phyloP scores from a whole-genome alignment of 495 filamentous ascomycete genomes.

The Podospora pseudoanserina region DNA sequence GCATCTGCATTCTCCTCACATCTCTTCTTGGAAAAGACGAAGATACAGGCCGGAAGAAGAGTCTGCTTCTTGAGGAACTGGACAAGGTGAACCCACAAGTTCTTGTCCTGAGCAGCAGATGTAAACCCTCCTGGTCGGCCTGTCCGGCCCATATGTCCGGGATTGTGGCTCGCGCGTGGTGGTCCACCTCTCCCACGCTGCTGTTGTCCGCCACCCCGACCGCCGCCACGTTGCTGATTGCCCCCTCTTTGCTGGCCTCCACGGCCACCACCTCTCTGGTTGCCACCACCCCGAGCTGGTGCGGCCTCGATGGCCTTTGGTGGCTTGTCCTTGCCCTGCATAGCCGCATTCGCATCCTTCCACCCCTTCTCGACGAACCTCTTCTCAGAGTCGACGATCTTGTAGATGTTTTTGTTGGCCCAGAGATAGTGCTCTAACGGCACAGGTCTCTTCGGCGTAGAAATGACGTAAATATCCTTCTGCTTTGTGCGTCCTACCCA shows the following conservation, averaged over 20 bases:
- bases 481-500: conserved; percentile 98
- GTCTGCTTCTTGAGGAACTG: conserved; percentile 83
- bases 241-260: conserved; percentile 49
- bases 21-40: conserved; percentile 96
- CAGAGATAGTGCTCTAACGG: conserved; percentile 95
- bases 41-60: conserved; percentile 87
- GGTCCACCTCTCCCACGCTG: conserved; percentile 58
- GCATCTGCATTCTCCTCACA: conserved; percentile 97
- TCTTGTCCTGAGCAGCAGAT: conserved; percentile 87
- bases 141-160: conserved; percentile 82
- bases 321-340: conserved; percentile 76
- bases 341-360: conserved; percentile 85
- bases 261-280: conserved; percentile 48
- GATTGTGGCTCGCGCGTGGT: conserved; percentile 52
- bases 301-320: conserved; percentile 54
- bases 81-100: conserved; percentile 93
- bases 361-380: conserved; percentile 83
- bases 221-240: conserved; percentile 46
- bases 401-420: conserved; percentile 86
- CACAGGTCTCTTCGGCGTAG: conserved; percentile 90
- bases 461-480: conserved; percentile 98
- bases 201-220: conserved; percentile 54
- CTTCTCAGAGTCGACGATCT: conserved; percentile 92
- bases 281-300: conserved; percentile 45
- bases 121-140: conserved; percentile 80